Evolutionary conservation across 345 rosid species (phyloP).

Genomic region (Toxicodendron radicans): DNA sequence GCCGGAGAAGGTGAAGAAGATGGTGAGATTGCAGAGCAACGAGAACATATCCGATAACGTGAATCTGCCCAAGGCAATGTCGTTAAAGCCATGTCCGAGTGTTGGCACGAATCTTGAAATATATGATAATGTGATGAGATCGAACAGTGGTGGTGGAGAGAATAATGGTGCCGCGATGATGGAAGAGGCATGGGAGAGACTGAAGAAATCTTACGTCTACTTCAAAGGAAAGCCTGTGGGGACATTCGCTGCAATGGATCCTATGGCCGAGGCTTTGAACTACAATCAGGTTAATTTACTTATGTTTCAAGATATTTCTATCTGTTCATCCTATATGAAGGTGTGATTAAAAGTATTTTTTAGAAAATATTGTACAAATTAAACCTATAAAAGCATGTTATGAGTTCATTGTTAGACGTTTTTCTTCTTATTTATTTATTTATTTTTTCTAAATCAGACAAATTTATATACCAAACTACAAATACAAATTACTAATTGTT

Average conservation of each 20-base stretch:
- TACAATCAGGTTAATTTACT: slow-evolving; percentile 45
- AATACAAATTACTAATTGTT: too few species aligned
- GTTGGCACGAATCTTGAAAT: slow-evolving; percentile 31
- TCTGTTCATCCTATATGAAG: background rate
- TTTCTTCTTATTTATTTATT: too few species aligned
- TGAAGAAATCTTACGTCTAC: slow-evolving; percentile 38
- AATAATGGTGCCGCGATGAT: slow-evolving; percentile 34
- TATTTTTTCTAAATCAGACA: too few species aligned
- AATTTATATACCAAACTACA: too few species aligned
- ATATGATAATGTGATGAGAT: slow-evolving; percentile 20
- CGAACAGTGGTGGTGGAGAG: slow-evolving; percentile 19
- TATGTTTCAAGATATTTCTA: background rate
- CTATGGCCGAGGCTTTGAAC: slow-evolving; percentile 43
- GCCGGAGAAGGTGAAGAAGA: slow-evolving; percentile 19
- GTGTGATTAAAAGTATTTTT: too few species aligned
- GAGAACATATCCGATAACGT: slow-evolving; percentile 11
- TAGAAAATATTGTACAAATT: too few species aligned
- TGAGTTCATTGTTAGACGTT: too few species aligned
- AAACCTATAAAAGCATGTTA: too few species aligned
- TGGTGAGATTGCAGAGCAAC: slow-evolving; percentile 15
- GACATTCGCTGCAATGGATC: slow-evolving; percentile 53
- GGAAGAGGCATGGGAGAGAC: slow-evolving; percentile 54
- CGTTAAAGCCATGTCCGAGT: slow-evolving; percentile 38
- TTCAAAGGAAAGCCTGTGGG: slow-evolving; percentile 50
- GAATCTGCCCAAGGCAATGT: slow-evolving; percentile 2